Conservation (phyloP, 2,329 filamentous ascomycete species). For the Trichoderma endophyticum region DNA sequence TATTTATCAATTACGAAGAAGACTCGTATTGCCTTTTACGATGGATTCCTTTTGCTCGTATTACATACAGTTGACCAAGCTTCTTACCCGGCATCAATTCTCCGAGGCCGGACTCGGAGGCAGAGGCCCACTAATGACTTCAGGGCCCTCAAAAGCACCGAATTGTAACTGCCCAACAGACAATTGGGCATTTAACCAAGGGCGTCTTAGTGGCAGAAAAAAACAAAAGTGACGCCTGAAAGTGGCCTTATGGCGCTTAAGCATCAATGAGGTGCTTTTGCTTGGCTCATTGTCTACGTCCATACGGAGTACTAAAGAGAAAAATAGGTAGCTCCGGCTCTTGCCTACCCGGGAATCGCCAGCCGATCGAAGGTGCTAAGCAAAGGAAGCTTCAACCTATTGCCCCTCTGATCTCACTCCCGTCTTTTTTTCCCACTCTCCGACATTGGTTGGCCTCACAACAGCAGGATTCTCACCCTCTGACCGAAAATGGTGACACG, state of each 20-base stretch:
- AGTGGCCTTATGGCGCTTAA: not conserved
- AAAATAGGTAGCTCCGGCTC: not conserved
- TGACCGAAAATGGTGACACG: constrained; percentile 22
- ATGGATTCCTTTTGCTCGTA: not conserved
- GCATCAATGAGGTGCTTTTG: not conserved
- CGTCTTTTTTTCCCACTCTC: not conserved
- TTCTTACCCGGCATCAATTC: not conserved
- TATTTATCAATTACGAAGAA: not conserved
- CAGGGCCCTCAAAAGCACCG: not conserved
- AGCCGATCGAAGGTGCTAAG: not conserved
- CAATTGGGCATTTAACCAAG: not conserved
- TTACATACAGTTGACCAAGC: not conserved
- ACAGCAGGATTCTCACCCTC: not conserved
- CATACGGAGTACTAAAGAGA: not conserved
- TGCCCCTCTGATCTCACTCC: not conserved
- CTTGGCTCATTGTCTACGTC: not conserved
- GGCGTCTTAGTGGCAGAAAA: not conserved
- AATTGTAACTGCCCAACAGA: not conserved
- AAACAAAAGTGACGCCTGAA: not conserved
- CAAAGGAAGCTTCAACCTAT: not conserved
- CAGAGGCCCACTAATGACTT: not conserved
- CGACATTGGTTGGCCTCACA: not conserved
- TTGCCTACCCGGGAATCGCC: constrained; percentile 1
- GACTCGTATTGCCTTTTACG: not conserved
- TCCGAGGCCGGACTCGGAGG: constrained; percentile 17